Evolutionary conservation across 805 yeast genomes (phyloP), one percentile per base, ranked within the genome.

Genomic region (Metschnikowia vanudenii): DNA sequence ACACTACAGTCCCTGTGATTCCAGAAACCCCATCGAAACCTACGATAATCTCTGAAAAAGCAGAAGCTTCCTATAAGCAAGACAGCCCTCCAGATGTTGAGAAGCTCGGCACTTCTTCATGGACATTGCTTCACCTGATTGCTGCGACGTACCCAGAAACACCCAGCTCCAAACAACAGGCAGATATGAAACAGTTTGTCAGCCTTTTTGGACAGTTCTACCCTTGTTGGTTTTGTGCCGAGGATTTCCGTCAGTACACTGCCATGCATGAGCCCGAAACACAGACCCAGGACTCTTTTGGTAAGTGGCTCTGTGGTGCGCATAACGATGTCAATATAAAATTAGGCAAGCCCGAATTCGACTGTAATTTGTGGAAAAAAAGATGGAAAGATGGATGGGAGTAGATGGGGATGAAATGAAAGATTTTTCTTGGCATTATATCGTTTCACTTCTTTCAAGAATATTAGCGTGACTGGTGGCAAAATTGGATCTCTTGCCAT

Each of bases 321-420:
- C 99, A 94, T 67, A 94, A 94, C 60, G 87, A 79, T 31, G 98
- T 94, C n/a, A 94, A 94, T 64, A 72, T 63, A 16, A 91, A 90
- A 63, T 63, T 92, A 22, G 96, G 96, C 1, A 94, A 94, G 66
- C 88, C 88, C 6, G 72, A 71, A 46, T 94, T 94, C 61, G 90
- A 92, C 62, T 92, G 98, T 59, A 73, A 82, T 47, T 75, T 87
- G 53, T 94, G 99, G 99, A 84, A 84, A 62, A 81, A 86, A 58
- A 81, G 99, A 61, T 92, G 99, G 99, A 82, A 78, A 55, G 96
- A 88, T 57, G 97, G 97, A 0, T 90, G 96, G 97, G 85, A 85
- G 31, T 81, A 78, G 34, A 17, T 10, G 13, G 12, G 12, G 6
- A 33, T 5, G 17, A 22, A 12, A 33, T 17, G 13, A 33, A 33